Base-by-base conservation (phyloP, 371 early-diverging fungal genomes). In the Mortierella sp. region DNA sequence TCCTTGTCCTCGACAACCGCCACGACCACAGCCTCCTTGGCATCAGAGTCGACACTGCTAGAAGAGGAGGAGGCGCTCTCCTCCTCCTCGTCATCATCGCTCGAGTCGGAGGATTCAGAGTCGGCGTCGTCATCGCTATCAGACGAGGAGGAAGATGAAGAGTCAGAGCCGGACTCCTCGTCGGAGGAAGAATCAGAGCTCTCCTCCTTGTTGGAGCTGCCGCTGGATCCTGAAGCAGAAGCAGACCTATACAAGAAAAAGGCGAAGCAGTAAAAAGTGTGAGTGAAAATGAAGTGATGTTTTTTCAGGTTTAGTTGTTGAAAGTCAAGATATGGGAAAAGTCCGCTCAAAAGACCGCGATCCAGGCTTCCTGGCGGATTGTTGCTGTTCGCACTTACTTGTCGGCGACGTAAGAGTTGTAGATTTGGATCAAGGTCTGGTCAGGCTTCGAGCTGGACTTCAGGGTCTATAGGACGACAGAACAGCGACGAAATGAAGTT, bases 371-470 rank as follows among this genome's bases (percentile, higher is more conserved):
- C 16, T 51, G 21, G 51, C 16, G 21, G 51, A n/a, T 6, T 68
- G 38, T 3, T 68, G 11, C 8, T 68, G 24, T 11, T 68, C 18
- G 3, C 10, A 68, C 68, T 18, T 56, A 24, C 41, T 56, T 38
- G 18, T 68, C 46, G 58, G 44, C 73, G 12, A 58, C 75, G 11
- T 75, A 55, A 43, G 77, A 60, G 43, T 70, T 77, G 68, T 80
- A 86, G 32, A 86, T 77, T n/a, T 82, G 82, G 35, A 86, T 75
- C 78, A 86, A 56, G 3, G 87, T 82, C 49, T 35, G 72, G 71
- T 70, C 80, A 24, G 87, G 82, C 78, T 86, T 82, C n/a, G 82
- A 35, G 60, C 55, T 77, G 2, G 82, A 75, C 68, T 86, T 86
- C 41, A 86, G 65, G 29, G 87, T 86, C 87, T 86, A 79, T 74